Percentiles rank a stretch among this genome's conserved stretches.
Conservation (phyloP, 768 basidiomycete species). For the Trametes gibbosa region DNA sequence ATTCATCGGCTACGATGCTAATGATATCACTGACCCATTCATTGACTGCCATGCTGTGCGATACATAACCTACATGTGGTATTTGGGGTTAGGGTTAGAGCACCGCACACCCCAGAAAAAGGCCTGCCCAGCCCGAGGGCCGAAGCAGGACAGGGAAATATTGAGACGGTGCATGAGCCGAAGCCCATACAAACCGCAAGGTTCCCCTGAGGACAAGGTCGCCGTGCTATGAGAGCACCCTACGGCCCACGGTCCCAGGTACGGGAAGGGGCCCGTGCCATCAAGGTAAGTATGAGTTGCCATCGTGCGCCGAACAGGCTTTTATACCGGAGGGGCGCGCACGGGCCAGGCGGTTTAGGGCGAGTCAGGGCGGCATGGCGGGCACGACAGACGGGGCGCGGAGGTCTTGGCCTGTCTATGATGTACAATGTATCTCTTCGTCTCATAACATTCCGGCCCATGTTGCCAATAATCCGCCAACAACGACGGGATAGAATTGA, state of each 20-base stretch:
- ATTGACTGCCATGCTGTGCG: too few relatives aligned
- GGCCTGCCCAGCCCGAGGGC: slow-evolving; percentile 28
- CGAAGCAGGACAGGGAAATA: slow-evolving; percentile 27
- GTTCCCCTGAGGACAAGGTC: slow-evolving; percentile 51
- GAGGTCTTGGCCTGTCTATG: too few relatives aligned
- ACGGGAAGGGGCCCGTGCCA: slow-evolving; percentile 26
- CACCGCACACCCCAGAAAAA: background rate
- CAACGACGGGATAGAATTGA: too few relatives aligned
- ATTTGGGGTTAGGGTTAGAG: background rate
- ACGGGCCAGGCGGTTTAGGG: background rate
- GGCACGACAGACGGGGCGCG: too few relatives aligned
- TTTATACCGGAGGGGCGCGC: background rate
- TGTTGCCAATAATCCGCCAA: too few relatives aligned
- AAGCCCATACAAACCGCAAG: slow-evolving; percentile 41
- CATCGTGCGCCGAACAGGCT: background rate
- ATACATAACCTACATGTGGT: too few relatives aligned
- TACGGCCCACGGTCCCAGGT: slow-evolving; percentile 24
- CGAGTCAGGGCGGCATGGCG: background rate
- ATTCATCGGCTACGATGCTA: too few relatives aligned
- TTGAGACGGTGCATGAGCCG: slow-evolving; percentile 37
- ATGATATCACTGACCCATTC: too few relatives aligned
- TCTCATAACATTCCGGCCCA: too few relatives aligned
- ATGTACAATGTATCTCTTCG: too few relatives aligned
- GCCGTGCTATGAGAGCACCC: slow-evolving; percentile 39
- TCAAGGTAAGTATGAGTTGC: slow-evolving; percentile 27